phyloP scores from a whole-genome alignment of 139 green algal species.

The Chlorokybus atmophyticus region DNA sequence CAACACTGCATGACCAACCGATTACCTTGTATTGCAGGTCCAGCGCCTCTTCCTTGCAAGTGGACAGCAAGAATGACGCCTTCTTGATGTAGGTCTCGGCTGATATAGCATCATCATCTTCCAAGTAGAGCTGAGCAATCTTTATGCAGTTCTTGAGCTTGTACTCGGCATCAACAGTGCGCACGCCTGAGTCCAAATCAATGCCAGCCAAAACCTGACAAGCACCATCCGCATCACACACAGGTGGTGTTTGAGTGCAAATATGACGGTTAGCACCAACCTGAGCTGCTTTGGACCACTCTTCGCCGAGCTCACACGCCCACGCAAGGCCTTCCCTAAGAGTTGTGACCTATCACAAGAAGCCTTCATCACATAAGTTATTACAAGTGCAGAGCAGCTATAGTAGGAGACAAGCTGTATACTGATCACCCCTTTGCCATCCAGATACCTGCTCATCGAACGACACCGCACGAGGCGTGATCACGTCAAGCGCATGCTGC shows the following conservation, averaged over 20 bases:
- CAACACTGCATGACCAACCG: too few species aligned
- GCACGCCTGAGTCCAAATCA: constrained; percentile 41
- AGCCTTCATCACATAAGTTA: too few species aligned
- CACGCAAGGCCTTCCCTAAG: constrained; percentile 51
- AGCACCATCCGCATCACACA: too few species aligned
- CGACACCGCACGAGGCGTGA: constrained; percentile 25
- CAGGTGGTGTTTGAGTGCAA: too few species aligned
- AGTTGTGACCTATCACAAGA: too few species aligned
- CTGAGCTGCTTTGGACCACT: constrained; percentile 77
- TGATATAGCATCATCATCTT: constrained; percentile 75
- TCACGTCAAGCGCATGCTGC: constrained; percentile 24
- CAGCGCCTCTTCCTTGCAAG: constrained; percentile 55
- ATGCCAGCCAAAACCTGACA: constrained; percentile 79
- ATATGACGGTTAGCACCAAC: too few species aligned
- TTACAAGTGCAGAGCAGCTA: too few species aligned
- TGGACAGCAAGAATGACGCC: constrained; percentile 59
- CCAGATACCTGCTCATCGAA: constrained; percentile 32
- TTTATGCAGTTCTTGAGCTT: constrained; percentile 79
- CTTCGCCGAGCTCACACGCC: constrained; percentile 61
- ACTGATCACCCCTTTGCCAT: too few species aligned
- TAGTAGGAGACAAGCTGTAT: too few species aligned
- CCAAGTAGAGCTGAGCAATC: constrained; percentile 79
- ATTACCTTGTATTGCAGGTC: constrained; percentile 85
- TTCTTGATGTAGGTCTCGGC: constrained; percentile 92
- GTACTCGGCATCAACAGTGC: constrained; percentile 56